Evolutionary conservation across 495 filamentous ascomycete species (phyloP).

Genomic region (Mytilinidion resinicola): DNA sequence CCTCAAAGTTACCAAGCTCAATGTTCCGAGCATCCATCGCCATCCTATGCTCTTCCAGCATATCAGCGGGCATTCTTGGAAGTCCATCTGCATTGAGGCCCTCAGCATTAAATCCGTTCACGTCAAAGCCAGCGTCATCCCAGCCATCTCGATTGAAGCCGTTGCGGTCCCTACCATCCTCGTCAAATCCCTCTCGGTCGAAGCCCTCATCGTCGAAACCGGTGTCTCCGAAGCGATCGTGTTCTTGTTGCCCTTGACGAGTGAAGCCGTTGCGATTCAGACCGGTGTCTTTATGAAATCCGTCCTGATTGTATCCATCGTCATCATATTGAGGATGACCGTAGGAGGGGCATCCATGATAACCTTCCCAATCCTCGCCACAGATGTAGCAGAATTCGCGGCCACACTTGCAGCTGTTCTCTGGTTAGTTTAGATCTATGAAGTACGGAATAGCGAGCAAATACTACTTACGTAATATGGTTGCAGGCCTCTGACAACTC

Average conservation of each 20-base stretch:
- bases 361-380: slow-evolving; percentile 19
- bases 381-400: slow-evolving; percentile 26
- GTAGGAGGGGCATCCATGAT: slow-evolving; percentile 24
- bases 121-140: background rate
- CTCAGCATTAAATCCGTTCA: background rate
- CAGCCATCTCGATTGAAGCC: background rate
- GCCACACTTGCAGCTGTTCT: slow-evolving; percentile 21
- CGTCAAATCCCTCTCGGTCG: background rate
- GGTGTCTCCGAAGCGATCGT: background rate
- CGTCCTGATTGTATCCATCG: slow-evolving; percentile 25
- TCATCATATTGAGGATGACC: slow-evolving; percentile 19
- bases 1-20: background rate
- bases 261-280: slow-evolving; percentile 19
- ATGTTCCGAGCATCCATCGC: no score
- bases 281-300: slow-evolving; percentile 22
- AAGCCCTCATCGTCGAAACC: background rate
- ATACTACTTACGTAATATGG: slow-evolving; percentile 15
- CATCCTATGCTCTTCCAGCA: background rate
- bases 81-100: background rate
- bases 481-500: slow-evolving; percentile 26
- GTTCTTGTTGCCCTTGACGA: background rate
- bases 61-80: background rate
- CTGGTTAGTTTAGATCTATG: background rate
- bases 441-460: background rate
- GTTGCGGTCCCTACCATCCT: background rate